A percentile compares a stretch with the other conserved stretches of the same genome.
These are phyloP conservation scores for Colletotrichum trifolii DNA, from an alignment of 2,329 filamentous ascomycete genomes.

Conservation along the genomic window DNA sequence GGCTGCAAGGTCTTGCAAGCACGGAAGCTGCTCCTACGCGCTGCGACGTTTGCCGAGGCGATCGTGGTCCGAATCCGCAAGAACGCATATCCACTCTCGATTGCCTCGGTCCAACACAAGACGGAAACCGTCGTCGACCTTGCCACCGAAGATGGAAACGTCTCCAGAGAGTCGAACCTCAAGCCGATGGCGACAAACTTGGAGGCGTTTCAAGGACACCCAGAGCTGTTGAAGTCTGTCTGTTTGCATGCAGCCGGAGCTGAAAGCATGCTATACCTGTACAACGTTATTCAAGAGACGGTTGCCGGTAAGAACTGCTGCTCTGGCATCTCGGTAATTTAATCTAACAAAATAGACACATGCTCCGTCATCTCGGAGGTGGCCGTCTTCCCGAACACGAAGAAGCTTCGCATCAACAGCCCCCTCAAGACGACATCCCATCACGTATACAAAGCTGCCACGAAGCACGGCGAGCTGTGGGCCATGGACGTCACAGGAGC, in stretches of 20 bases:
- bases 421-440: not conserved
- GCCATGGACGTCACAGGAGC: not conserved
- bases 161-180: accelerated
- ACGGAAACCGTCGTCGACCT: not conserved
- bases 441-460: not conserved
- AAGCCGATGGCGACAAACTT: not conserved
- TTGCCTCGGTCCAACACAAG: not conserved
- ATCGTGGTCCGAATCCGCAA: not conserved
- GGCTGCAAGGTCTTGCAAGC: not conserved
- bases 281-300: not conserved
- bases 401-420: not conserved
- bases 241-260: not conserved
- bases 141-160: not conserved
- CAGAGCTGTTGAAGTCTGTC: not conserved
- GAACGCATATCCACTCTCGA: not conserved
- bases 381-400: not conserved
- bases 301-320: not conserved
- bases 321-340: not conserved
- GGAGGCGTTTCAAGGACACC: not conserved
- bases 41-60: not conserved
- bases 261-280: not conserved
- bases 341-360: not conserved
- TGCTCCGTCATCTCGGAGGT: not conserved
- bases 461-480: not conserved
- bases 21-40: not conserved